These are phyloP conservation scores for Rhizopogon roseolus DNA, from an alignment of 768 basidiomycete species.

Conservation along the genomic window DNA sequence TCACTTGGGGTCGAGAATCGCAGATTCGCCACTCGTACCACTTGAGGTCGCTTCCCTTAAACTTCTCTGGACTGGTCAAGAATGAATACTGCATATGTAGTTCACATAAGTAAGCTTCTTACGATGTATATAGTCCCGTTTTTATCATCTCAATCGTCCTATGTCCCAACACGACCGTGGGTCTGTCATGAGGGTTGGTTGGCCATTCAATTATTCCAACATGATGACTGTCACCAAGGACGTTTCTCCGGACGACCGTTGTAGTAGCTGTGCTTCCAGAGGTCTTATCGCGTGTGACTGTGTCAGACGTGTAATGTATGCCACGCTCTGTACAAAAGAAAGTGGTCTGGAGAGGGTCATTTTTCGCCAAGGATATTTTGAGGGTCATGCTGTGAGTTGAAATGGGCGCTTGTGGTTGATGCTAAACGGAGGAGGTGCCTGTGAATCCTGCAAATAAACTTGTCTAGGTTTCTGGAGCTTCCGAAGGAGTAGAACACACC, in stretches of 20 bases:
- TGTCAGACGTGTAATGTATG: conserved; percentile 15
- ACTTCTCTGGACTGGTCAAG: conserved; percentile 18
- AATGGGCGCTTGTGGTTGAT: not conserved
- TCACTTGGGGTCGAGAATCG: conserved; percentile 19
- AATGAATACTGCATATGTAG: not conserved
- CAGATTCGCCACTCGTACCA: conserved; percentile 26
- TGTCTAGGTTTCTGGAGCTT: not conserved
- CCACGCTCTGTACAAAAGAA: conserved; percentile 11
- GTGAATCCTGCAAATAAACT: not conserved
- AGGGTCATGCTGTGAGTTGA: conserved; percentile 12
- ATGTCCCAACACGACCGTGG: conserved; percentile 20
- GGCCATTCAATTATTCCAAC: conserved; percentile 28
- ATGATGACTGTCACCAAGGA: conserved; percentile 16
- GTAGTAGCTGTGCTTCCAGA: conserved; percentile 15
- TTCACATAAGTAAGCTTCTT: not conserved
- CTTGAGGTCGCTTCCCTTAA: conserved; percentile 14
- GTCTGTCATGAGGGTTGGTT: not conserved
- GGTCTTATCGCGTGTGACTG: conserved; percentile 3
- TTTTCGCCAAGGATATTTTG: conserved; percentile 15
- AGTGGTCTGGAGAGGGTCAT: conserved; percentile 21
- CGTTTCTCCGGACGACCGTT: conserved; percentile 17
- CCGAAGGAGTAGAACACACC: not conserved
- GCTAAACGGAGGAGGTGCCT: not conserved
- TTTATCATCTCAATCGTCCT: conserved; percentile 19
- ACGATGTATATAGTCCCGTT: conserved; percentile 20